Conservation (phyloP, 345 rosid genomes). For the Rhodomyrtus tomentosa region DNA sequence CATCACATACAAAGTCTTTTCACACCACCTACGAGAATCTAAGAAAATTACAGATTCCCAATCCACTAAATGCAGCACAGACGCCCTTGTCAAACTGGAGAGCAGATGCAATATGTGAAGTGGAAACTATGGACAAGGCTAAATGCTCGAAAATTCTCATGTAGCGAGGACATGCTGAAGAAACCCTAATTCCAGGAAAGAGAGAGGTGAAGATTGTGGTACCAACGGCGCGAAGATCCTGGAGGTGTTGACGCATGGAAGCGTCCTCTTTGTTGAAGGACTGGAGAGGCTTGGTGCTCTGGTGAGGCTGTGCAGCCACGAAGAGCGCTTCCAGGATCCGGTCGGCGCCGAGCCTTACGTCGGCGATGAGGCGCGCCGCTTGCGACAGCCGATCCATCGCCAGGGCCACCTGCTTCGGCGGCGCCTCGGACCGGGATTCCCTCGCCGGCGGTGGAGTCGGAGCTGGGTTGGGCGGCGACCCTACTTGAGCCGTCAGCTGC, state of each 20-base stretch:
- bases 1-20: background rate
- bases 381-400: slow-evolving; percentile 89
- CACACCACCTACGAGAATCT: background rate
- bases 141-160: background rate
- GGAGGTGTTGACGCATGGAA: slow-evolving; percentile 80
- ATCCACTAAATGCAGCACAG: background rate
- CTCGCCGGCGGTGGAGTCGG: slow-evolving; percentile 2
- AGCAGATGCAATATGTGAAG: background rate
- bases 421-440: slow-evolving; percentile 49
- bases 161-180: background rate
- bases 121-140: too few relatives aligned
- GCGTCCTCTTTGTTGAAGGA: slow-evolving; percentile 60
- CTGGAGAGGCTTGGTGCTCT: slow-evolving; percentile 44
- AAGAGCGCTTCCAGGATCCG: slow-evolving; percentile 87
- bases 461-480: slow-evolving; percentile 1
- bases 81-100: background rate
- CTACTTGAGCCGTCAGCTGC: slow-evolving; percentile 15
- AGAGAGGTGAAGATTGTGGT: background rate
- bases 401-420: slow-evolving; percentile 88
- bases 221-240: slow-evolving; percentile 73
- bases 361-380: slow-evolving; percentile 83
- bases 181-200: background rate
- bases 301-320: slow-evolving; percentile 58
- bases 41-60: background rate
- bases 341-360: slow-evolving; percentile 79